These are phyloP conservation scores for Aspergillus floridensis DNA, from an alignment of 2,329 filamentous ascomycete genomes.

Conservation along the genomic window DNA sequence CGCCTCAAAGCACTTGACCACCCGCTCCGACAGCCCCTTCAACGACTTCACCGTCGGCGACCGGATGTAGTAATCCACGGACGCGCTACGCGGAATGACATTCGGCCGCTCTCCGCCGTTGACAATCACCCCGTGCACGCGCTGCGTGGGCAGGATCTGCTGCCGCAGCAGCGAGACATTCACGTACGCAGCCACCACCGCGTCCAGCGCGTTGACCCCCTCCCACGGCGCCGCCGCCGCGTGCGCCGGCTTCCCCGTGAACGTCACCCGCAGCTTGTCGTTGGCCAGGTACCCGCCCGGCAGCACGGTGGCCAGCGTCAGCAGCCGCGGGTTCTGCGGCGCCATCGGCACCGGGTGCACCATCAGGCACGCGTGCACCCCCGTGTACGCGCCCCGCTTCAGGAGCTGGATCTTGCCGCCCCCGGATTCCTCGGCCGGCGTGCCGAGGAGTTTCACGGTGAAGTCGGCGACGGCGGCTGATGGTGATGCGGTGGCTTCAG, in stretches of 20 bases:
- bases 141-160: slow-evolving; percentile 52
- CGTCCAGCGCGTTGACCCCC: slow-evolving; percentile 59
- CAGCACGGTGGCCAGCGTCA: slow-evolving; percentile 23
- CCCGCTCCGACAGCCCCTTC: slow-evolving; percentile 24
- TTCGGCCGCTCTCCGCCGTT: slow-evolving; percentile 55
- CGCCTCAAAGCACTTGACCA: slow-evolving; percentile 33
- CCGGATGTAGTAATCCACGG: slow-evolving; percentile 46
- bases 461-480: slow-evolving; percentile 16
- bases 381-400: slow-evolving; percentile 41
- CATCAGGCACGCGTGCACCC: slow-evolving; percentile 42
- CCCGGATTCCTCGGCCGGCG: slow-evolving; percentile 35
- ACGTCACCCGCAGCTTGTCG: slow-evolving; percentile 37
- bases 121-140: slow-evolving; percentile 53
- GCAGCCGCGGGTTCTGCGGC: slow-evolving; percentile 19
- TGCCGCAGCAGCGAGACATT: slow-evolving; percentile 53
- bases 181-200: slow-evolving; percentile 47
- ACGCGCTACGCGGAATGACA: slow-evolving; percentile 53
- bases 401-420: slow-evolving; percentile 42
- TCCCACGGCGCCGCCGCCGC: slow-evolving; percentile 56
- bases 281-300: slow-evolving; percentile 31
- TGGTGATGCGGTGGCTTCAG: background rate
- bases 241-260: slow-evolving; percentile 54
- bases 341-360: slow-evolving; percentile 35
- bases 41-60: slow-evolving; percentile 41
- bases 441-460: slow-evolving; percentile 35